Percentiles rank a stretch among this genome's conserved stretches.
Conservation (phyloP, 1,284 basidiomycete species). For the Leccinum solheimii region DNA sequence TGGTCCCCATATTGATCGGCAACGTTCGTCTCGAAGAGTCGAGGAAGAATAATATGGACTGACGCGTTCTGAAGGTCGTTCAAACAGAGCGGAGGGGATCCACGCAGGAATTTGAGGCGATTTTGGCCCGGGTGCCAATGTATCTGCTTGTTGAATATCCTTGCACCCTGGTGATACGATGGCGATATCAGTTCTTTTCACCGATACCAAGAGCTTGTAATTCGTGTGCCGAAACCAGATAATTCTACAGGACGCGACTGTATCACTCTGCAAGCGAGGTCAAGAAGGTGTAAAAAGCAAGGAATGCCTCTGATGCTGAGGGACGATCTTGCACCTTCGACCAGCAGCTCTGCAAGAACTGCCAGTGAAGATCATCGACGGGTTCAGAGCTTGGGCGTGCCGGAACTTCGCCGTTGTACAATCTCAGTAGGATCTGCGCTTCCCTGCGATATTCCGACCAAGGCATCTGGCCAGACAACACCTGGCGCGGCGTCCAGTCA, state of each 20-base stretch:
- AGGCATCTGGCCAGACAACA: conserved; percentile 19
- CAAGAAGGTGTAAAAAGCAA: background rate
- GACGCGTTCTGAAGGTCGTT: background rate
- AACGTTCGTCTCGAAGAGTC: background rate
- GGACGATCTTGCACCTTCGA: conserved; percentile 9
- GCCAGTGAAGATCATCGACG: conserved; percentile 9
- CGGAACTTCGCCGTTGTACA: conserved; percentile 10
- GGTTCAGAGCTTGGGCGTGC: conserved; percentile 5
- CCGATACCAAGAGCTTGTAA: too few species aligned
- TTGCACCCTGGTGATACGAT: too few species aligned
- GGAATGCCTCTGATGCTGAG: background rate
- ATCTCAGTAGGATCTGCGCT: background rate
- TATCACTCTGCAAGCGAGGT: conserved; percentile 5
- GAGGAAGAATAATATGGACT: conserved; percentile 14
- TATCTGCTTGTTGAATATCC: too few species aligned
- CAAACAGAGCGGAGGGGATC: too few species aligned
- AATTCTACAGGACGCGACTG: background rate
- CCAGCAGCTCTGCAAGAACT: conserved; percentile 20
- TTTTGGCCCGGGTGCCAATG: too few species aligned
- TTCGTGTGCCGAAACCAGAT: background rate
- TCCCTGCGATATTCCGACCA: conserved; percentile 19
- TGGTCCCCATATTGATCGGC: background rate
- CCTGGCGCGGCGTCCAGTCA: conserved; percentile 1
- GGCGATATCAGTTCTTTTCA: too few species aligned
- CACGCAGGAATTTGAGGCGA: too few species aligned